Evolutionary conservation across 2,329 filamentous ascomycete genomes (phyloP), one percentile per base, ranked within the genome.

Genomic region (Aspergillus glaucus): DNA sequence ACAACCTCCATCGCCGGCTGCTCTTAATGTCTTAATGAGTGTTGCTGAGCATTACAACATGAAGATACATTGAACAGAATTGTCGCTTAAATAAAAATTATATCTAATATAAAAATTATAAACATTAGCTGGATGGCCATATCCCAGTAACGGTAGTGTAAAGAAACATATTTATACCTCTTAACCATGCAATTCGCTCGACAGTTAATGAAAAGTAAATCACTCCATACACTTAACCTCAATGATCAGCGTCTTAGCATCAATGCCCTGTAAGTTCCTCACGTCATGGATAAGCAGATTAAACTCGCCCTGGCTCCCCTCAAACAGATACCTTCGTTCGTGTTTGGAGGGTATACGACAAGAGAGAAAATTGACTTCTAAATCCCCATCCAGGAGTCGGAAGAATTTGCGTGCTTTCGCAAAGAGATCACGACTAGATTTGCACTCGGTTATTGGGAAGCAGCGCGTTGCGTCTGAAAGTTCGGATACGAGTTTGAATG

Each of bases 331-430:
- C 4, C 59, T 49, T 10, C 51, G 49, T 6, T 47, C 45, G n/a
- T 41, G 30, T 14, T 46, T 44, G 1, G 49, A 48, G 3, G 44
- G 21, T 14, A 55, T 50, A 41, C 55, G 54, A 21, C 54, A 56
- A 6, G 47, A 56, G 3, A 53, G 46, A 3, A 61, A 45, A 6
- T 49, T 52, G 8, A 56, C 47, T 2, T 57, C 47, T 2, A 45
- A n/a, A 3, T 42, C 43, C 1, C 21, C 32, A 15, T 55, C 42
- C 2, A 53, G 45, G 3, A 52, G 47, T 2, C 40, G 48, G 32
- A 56, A 63, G 30, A 62, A 62, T 1, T 50, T 46, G 2, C 34
- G 28, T 1, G 59, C 57, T 43, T 58, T 62, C 3, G 50, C 44
- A 26, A 62, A 63, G 3, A 63, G 34, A 2, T 53, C 46, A 3